Evolutionary conservation across 2,329 filamentous ascomycete genomes (phyloP), one percentile per base, ranked within the genome.

Genomic region (Arthroderma sp.): DNA sequence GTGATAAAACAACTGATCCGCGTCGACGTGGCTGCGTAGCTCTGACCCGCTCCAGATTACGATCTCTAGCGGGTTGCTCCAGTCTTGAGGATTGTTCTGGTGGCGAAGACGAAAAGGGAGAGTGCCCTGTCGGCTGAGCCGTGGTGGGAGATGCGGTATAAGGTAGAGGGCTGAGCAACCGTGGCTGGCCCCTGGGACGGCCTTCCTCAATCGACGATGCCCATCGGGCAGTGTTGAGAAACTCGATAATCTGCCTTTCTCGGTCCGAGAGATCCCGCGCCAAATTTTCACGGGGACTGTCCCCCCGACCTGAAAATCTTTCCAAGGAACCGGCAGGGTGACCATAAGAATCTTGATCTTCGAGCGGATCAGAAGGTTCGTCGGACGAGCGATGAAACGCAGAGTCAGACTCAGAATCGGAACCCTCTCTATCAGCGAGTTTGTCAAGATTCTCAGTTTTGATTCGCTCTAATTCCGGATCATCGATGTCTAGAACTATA

Each of bases 211-310:
- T 49, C 15, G 49, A 43, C 30, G 62, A 58, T 5, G 61, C 58
- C 59, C 60, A 66, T 36, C 64, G 60, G 36, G 62, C 61, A 22
- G 62, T 59, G 47, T 66, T 65, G 48, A 68, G 49, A 43, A 65
- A 65, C 39, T 68, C 63, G 47, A 68, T 59, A 31, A 68, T 64
- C 45, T 64, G 54, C 43, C 65, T 59, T 51, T 68, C 66, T 41
- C 63, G 58, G 43, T 66, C 62, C 3, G 59, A 63, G 40, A 67
- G 58, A 44, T 63, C 61, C 38, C 63, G 59, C 31, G 63, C 55
- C 41, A 63, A 45, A 40, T 53, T 60, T 43, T 66, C 64, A 32
- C 62, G 61, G 11, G 31, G 34, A 10, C n/a, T 28, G 27, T 41
- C 42, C 7, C 44, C 46, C 9, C 34, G 11, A n/a, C 44, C 29